A percentile compares a stretch with the other conserved stretches of the same genome.
These are phyloP conservation scores for Rhytidiadelphus loreus DNA, from an alignment of 225 moss, liverwort and hornwort species.

Conservation along the genomic window DNA sequence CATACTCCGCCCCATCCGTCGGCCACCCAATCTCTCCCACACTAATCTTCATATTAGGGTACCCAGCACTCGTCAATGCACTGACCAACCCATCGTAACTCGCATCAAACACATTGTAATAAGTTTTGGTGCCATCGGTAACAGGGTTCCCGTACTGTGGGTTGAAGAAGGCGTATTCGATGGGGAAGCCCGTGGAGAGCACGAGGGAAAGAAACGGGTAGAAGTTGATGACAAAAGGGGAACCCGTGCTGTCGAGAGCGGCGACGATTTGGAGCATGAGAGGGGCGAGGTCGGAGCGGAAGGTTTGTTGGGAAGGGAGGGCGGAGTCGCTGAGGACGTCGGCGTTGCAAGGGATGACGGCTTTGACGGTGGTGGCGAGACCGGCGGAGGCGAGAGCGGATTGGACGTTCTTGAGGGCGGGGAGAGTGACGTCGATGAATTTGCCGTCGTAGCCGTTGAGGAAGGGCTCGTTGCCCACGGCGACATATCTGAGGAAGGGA, in stretches of 20 bases:
- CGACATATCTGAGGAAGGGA: constrained; percentile 40
- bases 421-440: constrained; percentile 21
- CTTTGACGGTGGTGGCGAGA: constrained; percentile 24
- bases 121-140: constrained; percentile 8
- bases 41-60: constrained; percentile 50
- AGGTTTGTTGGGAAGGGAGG: constrained; percentile 42
- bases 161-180: constrained; percentile 65
- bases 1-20: constrained; percentile 62
- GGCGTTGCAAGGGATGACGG: constrained; percentile 84
- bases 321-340: constrained; percentile 34
- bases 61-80: constrained; percentile 45
- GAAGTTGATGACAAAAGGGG: constrained; percentile 75
- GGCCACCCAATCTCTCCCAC: constrained; percentile 98
- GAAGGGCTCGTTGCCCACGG: constrained; percentile 92
- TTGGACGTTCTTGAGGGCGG: constrained; percentile 70
- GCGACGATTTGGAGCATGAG: constrained; percentile 46
- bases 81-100: constrained; percentile 69
- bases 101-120: constrained; percentile 82
- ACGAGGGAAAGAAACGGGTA: constrained; percentile 84
- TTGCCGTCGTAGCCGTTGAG: constrained; percentile 58
- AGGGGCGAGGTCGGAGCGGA: constrained; percentile 48
- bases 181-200: constrained; percentile 44
- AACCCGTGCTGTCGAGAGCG: constrained; percentile 33
- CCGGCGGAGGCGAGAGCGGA: constrained; percentile 62
- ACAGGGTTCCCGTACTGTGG: constrained; percentile 4